A percentile compares a stretch with the other conserved stretches of the same genome.
These are phyloP conservation scores for Aspergillus haitiensis DNA, from an alignment of 495 filamentous ascomycete species.

Conservation along the genomic window DNA sequence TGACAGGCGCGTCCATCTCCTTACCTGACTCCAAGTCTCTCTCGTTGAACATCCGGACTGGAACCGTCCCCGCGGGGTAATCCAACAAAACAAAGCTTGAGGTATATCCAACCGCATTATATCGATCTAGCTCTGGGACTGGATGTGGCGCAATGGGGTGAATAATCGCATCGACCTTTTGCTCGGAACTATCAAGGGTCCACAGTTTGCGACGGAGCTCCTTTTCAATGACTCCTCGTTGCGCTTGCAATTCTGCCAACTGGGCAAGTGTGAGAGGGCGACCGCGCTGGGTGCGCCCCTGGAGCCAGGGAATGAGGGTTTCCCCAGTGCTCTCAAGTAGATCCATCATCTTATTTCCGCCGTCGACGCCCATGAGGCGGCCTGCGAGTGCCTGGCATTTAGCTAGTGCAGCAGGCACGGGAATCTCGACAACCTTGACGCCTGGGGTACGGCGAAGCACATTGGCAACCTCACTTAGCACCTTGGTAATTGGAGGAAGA, in stretches of 20 bases:
- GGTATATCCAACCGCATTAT: slow-evolving; percentile 63
- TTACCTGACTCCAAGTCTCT: slow-evolving; percentile 51
- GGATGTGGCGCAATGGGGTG: slow-evolving; percentile 60
- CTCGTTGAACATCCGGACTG: slow-evolving; percentile 50
- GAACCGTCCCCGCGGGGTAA: slow-evolving; percentile 59
- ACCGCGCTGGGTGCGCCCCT: slow-evolving; percentile 46
- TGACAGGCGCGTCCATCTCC: slow-evolving; percentile 41
- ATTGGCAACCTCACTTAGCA: slow-evolving; percentile 53
- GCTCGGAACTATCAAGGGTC: slow-evolving; percentile 31
- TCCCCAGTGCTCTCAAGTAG: slow-evolving; percentile 55
- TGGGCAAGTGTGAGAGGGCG: slow-evolving; percentile 41
- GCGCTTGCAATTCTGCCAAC: slow-evolving; percentile 51
- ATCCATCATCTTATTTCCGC: slow-evolving; percentile 51
- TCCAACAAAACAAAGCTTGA: slow-evolving; percentile 61
- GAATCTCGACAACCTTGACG: slow-evolving; percentile 56
- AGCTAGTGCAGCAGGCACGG: slow-evolving; percentile 46
- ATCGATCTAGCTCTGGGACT: slow-evolving; percentile 62
- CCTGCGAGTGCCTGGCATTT: slow-evolving; percentile 58
- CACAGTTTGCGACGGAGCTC: slow-evolving; percentile 56
- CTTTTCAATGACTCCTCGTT: slow-evolving; percentile 49
- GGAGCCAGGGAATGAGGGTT: slow-evolving; percentile 59
- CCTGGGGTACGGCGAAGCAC: slow-evolving; percentile 42
- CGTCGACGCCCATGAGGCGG: slow-evolving; percentile 58
- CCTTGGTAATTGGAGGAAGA: slow-evolving; percentile 55
- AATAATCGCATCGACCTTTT: slow-evolving; percentile 55